A percentile compares a stretch with the other conserved stretches of the same genome.
These are phyloP conservation scores for Trichoderma brevicompactum DNA, from an alignment of 2,329 filamentous ascomycete genomes.

Conservation along the genomic window DNA sequence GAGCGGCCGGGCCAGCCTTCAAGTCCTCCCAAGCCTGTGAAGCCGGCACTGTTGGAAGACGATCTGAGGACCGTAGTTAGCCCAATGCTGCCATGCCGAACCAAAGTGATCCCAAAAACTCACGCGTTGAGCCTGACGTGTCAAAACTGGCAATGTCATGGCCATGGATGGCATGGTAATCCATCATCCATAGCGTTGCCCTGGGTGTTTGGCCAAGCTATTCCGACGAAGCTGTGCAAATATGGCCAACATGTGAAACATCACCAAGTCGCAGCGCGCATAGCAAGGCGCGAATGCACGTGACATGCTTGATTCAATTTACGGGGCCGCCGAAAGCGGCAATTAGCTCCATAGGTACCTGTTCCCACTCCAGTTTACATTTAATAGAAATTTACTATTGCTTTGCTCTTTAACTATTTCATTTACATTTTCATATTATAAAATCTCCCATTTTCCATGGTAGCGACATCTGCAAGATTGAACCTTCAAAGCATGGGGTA, in stretches of 20 bases:
- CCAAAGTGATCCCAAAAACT: slow-evolving; percentile 37
- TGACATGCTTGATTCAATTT: slow-evolving; percentile 5
- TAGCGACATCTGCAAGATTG: not conserved
- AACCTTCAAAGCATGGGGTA: not conserved
- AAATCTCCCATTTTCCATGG: not conserved
- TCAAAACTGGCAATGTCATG: slow-evolving; percentile 66
- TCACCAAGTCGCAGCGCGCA: not conserved
- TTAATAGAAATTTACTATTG: not conserved
- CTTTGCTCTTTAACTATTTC: not conserved
- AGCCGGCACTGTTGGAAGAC: slow-evolving; percentile 76
- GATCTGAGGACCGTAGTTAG: slow-evolving; percentile 55
- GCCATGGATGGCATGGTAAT: slow-evolving; percentile 63
- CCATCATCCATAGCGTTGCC: slow-evolving; percentile 48
- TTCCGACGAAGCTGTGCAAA: slow-evolving; percentile 26
- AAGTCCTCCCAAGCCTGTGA: slow-evolving; percentile 70
- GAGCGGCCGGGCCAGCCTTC: slow-evolving; percentile 53
- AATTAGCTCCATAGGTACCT: not conserved
- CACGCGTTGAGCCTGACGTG: slow-evolving; percentile 54
- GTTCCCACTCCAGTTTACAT: not conserved
- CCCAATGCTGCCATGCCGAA: not conserved
- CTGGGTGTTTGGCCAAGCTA: slow-evolving; percentile 1
- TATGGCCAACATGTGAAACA: slow-evolving; percentile 30
- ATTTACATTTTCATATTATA: not conserved
- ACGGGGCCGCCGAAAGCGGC: not conserved
- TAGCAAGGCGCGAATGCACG: slow-evolving; percentile 30